Base-by-base conservation (phyloP, 768 basidiomycete genomes). In the Tephrocybe rancida region DNA sequence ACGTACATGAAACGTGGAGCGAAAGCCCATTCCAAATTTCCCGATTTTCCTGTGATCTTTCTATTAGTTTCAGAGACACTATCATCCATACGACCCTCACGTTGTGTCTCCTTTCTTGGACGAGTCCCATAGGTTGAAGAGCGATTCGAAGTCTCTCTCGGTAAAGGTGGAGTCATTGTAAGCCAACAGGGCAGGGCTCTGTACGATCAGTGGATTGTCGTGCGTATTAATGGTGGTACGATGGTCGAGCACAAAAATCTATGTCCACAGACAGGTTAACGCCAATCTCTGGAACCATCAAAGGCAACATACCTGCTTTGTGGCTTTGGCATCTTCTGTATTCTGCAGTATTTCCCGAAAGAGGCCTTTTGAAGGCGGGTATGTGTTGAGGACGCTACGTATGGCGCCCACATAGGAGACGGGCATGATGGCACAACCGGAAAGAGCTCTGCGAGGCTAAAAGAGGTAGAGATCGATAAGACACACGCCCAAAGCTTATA, bases 11-110 rank as follows among this genome's bases (percentile, higher is more conserved):
- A 80, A 83, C n/a, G 72, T 71, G 0, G 77, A 74, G 16, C 80
- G 65, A 58, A 82, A 80, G 0, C 81, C 81, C 18, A 81, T 68
- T 0, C 80, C 80, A 55, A 75, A 81, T 58, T 81, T 83, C 18
- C 80, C 81, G 5, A 78, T 81, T 65, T 78, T 81, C 0, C 79
- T 81, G 59, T 16, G 25, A 34, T 16, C 27, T 14, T 52, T 45
- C 1, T 19, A 54, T 52, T 26, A 21, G 44, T 47, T 21, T 54
- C 29, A 2, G 38, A 25, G 25, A 7, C 30, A 32, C 18, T 13
- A 13, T 44, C 10, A 19, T 37, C 25, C 14, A 13, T n/a, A 6
- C 3, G n/a, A 29, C 14, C 51, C 72, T 55, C 61, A 77, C 78
- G 76, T 73, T 0, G 68, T 69, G 59, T 82, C 80, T 0, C 61